Percentiles rank a stretch among this genome's conserved stretches.
Evolutionary conservation across 495 filamentous ascomycete genomes (phyloP).

Genomic region (Aspergillus bridgeri): DNA sequence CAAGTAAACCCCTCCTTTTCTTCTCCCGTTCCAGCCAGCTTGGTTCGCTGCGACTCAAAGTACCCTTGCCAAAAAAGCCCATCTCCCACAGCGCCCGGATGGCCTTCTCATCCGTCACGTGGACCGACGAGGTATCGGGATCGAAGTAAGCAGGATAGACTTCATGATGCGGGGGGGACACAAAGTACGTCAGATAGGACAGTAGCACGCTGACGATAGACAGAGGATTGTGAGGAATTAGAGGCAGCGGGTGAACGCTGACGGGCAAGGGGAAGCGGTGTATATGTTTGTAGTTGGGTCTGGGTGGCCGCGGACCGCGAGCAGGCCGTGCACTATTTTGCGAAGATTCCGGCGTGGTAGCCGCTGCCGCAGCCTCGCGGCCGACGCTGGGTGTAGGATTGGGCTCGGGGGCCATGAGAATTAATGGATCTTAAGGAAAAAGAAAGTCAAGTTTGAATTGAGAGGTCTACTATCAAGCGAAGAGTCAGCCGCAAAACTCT

Average conservation of each 20-base stretch:
- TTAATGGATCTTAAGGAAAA: neutral
- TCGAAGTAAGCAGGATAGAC: slow-evolving; percentile 75
- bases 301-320: slow-evolving; percentile 46
- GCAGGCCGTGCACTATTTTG: slow-evolving; percentile 19
- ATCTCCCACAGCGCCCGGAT: slow-evolving; percentile 87
- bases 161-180: slow-evolving; percentile 68
- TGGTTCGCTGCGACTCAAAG: slow-evolving; percentile 86
- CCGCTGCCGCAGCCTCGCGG: slow-evolving; percentile 17
- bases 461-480: slow-evolving; percentile 19
- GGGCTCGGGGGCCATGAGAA: slow-evolving; percentile 15
- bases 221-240: slow-evolving; percentile 90
- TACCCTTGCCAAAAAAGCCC: slow-evolving; percentile 95
- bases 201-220: slow-evolving; percentile 77
- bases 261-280: slow-evolving; percentile 80
- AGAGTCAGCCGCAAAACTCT: slow-evolving; percentile 26
- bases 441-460: neutral
- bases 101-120: slow-evolving; percentile 71
- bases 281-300: slow-evolving; percentile 64
- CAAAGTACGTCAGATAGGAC: slow-evolving; percentile 67
- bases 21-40: slow-evolving; percentile 86
- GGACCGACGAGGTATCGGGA: slow-evolving; percentile 72
- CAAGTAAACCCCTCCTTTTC: slow-evolving; percentile 59
- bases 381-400: slow-evolving; percentile 11
- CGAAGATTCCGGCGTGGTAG: slow-evolving; percentile 8
- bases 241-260: slow-evolving; percentile 71